Conservation (phyloP, 2,329 filamentous ascomycete species). For the Beauveria australis region DNA sequence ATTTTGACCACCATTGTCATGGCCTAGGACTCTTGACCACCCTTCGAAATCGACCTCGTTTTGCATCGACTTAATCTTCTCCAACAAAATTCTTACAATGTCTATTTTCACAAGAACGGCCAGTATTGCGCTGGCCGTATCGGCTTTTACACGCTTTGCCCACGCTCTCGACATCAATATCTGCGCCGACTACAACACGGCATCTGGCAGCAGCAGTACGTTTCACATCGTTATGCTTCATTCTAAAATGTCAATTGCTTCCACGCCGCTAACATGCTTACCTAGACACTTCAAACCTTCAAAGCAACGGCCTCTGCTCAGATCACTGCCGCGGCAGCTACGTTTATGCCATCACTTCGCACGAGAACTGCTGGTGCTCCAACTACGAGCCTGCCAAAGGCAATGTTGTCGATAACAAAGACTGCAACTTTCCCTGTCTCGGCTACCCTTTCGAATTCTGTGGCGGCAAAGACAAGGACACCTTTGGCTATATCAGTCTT, state of each 20-base stretch:
- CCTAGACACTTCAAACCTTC: background rate
- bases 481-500: conserved; percentile 60
- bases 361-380: conserved; percentile 64
- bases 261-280: background rate
- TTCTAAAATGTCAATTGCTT: background rate
- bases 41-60: background rate
- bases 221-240: background rate
- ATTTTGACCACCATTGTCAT: background rate
- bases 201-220: conserved; percentile 24
- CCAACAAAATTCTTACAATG: conserved; percentile 15
- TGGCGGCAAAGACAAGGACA: conserved; percentile 40
- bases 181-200: conserved; percentile 32
- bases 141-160: conserved; percentile 18
- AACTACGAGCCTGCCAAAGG: conserved; percentile 51
- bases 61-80: background rate
- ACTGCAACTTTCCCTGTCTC: conserved; percentile 55
- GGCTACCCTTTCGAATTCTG: conserved; percentile 62
- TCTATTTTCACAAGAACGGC: conserved; percentile 15
- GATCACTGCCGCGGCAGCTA: conserved; percentile 48
- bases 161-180: conserved; percentile 22
- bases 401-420: conserved; percentile 28
- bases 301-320: conserved; percentile 54
- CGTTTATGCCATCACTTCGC: conserved; percentile 62
- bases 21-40: background rate
- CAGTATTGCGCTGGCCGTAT: conserved; percentile 18